A percentile compares a stretch with the other conserved stretches of the same genome.
These are phyloP conservation scores for Chiua virens DNA, from an alignment of 768 basidiomycete species.

Conservation along the genomic window DNA sequence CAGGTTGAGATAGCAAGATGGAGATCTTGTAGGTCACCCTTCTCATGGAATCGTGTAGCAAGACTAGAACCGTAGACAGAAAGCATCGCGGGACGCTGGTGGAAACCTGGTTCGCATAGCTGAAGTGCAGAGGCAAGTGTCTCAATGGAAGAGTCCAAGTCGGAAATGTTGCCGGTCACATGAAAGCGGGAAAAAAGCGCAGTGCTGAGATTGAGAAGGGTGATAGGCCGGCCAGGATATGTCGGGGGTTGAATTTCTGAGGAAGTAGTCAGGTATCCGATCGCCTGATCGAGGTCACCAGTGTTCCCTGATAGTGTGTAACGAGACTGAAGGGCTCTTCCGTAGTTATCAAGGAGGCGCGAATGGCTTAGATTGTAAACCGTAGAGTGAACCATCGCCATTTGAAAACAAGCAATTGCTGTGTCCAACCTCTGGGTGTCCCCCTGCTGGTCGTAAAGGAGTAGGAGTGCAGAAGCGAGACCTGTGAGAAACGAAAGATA, in stretches of 20 bases:
- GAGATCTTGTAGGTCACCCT: conserved; percentile 15
- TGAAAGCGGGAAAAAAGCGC: conserved; percentile 8
- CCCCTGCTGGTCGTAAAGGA: conserved; percentile 13
- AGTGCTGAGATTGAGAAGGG: conserved; percentile 14
- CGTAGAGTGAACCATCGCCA: conserved; percentile 16
- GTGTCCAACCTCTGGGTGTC: conserved; percentile 14
- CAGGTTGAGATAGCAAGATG: conserved; percentile 12
- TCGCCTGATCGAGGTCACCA: conserved; percentile 23
- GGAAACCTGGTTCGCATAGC: conserved; percentile 5
- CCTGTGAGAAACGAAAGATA: conserved; percentile 9
- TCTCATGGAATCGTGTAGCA: conserved; percentile 12
- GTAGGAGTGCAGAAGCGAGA: conserved; percentile 8
- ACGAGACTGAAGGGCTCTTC: conserved; percentile 18
- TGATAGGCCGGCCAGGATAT: conserved; percentile 3
- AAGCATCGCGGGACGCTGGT: conserved; percentile 6
- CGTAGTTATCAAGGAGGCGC: conserved; percentile 21
- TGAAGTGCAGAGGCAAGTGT: conserved; percentile 13
- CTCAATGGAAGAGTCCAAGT: conserved; percentile 20
- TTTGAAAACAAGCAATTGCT: conserved; percentile 18
- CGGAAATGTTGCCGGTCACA: conserved; percentile 2
- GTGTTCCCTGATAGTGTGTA: conserved; percentile 8
- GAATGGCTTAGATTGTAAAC: conserved; percentile 13
- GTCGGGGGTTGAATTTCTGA: conserved; percentile 12
- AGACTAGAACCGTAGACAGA: conserved; percentile 13
- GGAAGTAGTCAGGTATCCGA: conserved; percentile 19